These are phyloP conservation scores for Gastrodia elata DNA, from an alignment of 106 monocot genomes.

Conservation along the genomic window DNA sequence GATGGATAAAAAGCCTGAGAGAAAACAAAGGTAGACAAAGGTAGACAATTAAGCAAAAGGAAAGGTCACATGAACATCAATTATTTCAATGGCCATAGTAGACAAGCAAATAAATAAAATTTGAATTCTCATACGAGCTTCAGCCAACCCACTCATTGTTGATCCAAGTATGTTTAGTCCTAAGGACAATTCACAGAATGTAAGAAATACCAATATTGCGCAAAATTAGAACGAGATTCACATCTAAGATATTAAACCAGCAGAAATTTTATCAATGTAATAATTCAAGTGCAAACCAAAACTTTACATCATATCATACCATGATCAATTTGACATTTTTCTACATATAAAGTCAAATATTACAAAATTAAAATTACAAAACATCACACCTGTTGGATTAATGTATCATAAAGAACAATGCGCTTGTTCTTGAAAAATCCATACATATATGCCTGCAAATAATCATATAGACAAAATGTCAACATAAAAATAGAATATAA, in stretches of 20 bases:
- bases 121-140: no score
- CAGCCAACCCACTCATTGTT: no score
- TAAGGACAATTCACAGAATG: not conserved
- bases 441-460: constrained; percentile 92
- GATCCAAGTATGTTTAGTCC: not conserved
- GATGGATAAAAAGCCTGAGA: not conserved
- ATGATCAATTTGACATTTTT: constrained; percentile 7
- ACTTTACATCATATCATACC: not conserved
- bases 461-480: constrained; percentile 3
- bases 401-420: constrained; percentile 94
- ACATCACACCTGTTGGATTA: constrained; percentile 79
- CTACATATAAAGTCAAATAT: not conserved
- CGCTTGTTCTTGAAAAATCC: constrained; percentile 99
- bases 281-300: not conserved
- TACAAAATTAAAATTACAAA: constrained; percentile 1
- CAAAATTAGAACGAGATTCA: not conserved
- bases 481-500: not conserved
- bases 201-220: not conserved
- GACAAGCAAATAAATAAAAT: no score
- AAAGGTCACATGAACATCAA: not conserved
- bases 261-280: not conserved
- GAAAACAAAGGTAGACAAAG: not conserved
- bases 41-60: not conserved
- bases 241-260: not conserved
- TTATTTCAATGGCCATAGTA: not conserved